phyloP scores from a whole-genome alignment of 1,284 basidiomycete species.

The Mixia osmundae region DNA sequence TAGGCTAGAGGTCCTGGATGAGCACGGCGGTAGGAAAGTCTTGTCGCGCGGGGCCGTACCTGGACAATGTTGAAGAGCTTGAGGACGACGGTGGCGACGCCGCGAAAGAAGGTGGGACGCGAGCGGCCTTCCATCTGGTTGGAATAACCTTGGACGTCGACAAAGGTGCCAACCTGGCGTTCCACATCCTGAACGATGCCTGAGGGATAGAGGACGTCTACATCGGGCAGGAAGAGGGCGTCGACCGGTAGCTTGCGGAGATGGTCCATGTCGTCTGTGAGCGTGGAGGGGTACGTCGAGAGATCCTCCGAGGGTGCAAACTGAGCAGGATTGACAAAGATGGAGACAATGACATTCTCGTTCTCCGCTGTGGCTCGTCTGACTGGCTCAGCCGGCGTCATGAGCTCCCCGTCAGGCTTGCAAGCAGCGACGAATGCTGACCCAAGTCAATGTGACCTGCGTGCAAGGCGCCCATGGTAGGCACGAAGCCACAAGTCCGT shows the following conservation, averaged over 20 bases:
- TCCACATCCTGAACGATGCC: constrained; percentile 58
- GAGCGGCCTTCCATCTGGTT: constrained; percentile 57
- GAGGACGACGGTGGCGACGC: constrained; percentile 81
- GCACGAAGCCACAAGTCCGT: constrained; percentile 65
- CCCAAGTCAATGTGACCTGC: constrained; percentile 76
- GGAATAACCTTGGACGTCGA: constrained; percentile 61
- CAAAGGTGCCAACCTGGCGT: constrained; percentile 62
- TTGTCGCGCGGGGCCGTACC: constrained; percentile 26
- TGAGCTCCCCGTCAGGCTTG: background rate
- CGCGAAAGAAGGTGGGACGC: constrained; percentile 79
- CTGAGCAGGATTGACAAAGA: constrained; percentile 55
- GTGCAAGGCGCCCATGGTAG: constrained; percentile 94
- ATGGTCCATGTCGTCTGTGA: constrained; percentile 28
- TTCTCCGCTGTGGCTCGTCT: background rate
- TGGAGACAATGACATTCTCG: background rate
- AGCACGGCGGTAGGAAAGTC: background rate
- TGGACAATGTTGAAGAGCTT: constrained; percentile 85
- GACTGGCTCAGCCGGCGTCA: background rate
- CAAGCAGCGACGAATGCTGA: constrained; percentile 20
- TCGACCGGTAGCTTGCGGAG: constrained; percentile 33
- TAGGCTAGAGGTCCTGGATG: constrained; percentile 34
- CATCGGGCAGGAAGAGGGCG: constrained; percentile 53
- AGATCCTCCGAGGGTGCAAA: constrained; percentile 93
- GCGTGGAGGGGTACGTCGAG: constrained; percentile 65
- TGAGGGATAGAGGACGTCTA: constrained; percentile 63